Evolutionary conservation across 306 rosid species (phyloP).

Genomic region (Styphnolobium japonicum): DNA sequence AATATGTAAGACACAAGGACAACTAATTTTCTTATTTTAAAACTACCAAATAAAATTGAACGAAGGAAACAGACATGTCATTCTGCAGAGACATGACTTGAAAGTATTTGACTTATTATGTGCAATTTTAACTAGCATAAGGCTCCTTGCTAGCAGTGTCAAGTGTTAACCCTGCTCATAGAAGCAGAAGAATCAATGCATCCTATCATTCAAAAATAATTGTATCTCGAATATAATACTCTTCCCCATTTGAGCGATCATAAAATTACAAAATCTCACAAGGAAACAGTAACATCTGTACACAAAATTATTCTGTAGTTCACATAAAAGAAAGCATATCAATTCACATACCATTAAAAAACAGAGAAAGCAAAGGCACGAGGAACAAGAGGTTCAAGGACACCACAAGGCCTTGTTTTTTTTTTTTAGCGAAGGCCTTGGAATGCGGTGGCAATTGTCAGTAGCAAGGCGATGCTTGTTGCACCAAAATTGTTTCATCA

Average conservation of each 20-base stretch:
- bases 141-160: neutral
- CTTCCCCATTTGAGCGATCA: conserved; percentile 1
- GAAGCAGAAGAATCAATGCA: conserved; percentile 26
- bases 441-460: conserved; percentile 46
- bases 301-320: neutral
- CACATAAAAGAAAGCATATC: neutral
- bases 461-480: conserved; percentile 18
- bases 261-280: conserved; percentile 29
- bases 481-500: conserved; percentile 32
- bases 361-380: conserved; percentile 17
- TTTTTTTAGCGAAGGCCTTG: conserved; percentile 12
- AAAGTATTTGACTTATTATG: neutral
- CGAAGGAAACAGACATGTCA: neutral
- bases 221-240: neutral
- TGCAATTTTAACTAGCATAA: neutral
- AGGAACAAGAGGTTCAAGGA: conserved; percentile 32
- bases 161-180: neutral
- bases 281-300: neutral
- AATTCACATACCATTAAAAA: neutral
- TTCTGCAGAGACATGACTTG: neutral
- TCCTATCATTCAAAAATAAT: conserved; percentile 6
- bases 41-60: neutral
- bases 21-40: neutral
- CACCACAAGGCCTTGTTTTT: conserved; percentile 53
- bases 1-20: neutral